Conservation (phyloP, 768 basidiomycete species). For the Termitomyces sp. region DNA sequence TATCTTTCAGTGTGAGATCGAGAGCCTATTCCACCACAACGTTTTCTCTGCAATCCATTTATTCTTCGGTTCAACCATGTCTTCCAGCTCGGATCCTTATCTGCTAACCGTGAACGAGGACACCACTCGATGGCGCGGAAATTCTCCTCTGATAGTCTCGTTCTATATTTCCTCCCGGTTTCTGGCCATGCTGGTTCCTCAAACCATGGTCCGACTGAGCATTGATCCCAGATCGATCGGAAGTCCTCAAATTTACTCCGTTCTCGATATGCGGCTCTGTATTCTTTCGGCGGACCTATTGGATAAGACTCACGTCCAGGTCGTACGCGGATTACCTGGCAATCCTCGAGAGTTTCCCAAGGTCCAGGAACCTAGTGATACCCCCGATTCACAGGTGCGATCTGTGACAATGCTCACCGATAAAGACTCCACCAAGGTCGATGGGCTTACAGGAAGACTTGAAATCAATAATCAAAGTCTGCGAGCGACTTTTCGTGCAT, state of each 20-base stretch:
- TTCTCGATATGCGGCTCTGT: slow-evolving; percentile 20
- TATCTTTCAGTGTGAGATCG: slow-evolving; percentile 28
- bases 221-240: slow-evolving; percentile 16
- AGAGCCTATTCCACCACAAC: slow-evolving; percentile 19
- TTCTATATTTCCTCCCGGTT: slow-evolving; percentile 29
- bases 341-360: slow-evolving; percentile 13
- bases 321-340: slow-evolving; percentile 23
- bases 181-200: slow-evolving; percentile 17
- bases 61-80: slow-evolving; percentile 23
- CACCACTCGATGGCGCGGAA: slow-evolving; percentile 23
- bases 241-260: slow-evolving; percentile 9
- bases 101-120: slow-evolving; percentile 24
- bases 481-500: slow-evolving; percentile 14
- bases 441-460: slow-evolving; percentile 15
- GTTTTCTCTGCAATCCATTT: slow-evolving; percentile 27
- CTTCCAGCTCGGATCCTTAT: slow-evolving; percentile 6
- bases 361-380: not conserved
- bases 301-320: slow-evolving; percentile 23
- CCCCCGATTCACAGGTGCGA: not conserved
- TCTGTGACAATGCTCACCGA: not conserved
- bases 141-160: slow-evolving; percentile 27
- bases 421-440: not conserved
- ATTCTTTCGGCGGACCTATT: slow-evolving; percentile 23
- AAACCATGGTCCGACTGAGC: slow-evolving; percentile 20
- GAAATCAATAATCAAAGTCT: slow-evolving; percentile 13